These are phyloP conservation scores for Leptographium lundbergii DNA, from an alignment of 2,329 filamentous ascomycete species.

Conservation along the genomic window DNA sequence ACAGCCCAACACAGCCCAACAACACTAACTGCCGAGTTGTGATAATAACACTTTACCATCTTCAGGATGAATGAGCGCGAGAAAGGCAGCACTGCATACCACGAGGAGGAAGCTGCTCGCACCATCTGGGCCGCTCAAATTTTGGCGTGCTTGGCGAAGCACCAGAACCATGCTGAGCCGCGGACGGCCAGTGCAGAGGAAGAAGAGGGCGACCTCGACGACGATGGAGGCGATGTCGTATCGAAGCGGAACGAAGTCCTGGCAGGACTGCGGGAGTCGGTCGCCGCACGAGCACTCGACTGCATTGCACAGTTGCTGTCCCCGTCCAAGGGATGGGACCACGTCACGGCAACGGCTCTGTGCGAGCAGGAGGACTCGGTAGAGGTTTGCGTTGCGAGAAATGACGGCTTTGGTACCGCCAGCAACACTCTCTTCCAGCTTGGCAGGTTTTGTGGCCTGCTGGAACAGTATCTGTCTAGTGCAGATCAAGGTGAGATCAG, in stretches of 20 bases:
- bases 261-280: not conserved
- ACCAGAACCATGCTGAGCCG: not conserved
- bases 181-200: not conserved
- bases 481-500: not conserved
- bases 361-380: not conserved
- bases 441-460: not conserved
- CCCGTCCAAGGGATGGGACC: not conserved
- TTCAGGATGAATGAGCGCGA: not conserved
- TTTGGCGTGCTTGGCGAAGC: not conserved
- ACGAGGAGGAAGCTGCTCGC: not conserved
- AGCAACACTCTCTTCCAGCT: not conserved
- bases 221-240: not conserved
- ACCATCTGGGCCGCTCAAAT: not conserved
- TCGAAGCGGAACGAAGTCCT: not conserved
- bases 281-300: not conserved
- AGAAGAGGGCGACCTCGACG: not conserved
- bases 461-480: not conserved
- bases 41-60: too few species aligned
- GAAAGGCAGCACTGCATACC: not conserved
- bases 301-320: not conserved
- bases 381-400: not conserved
- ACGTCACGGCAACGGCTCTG: not conserved
- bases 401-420: not conserved
- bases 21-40: not conserved
- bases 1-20: not conserved